Evolutionary conservation across 768 basidiomycete species (phyloP).

Genomic region (Psilocybe azurescens): DNA sequence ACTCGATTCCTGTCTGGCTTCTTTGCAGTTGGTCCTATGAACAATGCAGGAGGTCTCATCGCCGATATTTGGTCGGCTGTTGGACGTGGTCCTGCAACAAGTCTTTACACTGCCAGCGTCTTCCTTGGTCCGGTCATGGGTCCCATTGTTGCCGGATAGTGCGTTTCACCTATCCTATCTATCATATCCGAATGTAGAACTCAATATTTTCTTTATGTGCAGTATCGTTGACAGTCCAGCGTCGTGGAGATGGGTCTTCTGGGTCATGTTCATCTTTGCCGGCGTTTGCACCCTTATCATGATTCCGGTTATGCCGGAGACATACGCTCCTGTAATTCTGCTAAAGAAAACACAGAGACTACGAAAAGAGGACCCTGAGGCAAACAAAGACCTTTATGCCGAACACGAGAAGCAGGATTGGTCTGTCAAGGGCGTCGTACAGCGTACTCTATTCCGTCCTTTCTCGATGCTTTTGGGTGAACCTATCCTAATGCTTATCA

Average conservation of each 20-base stretch:
- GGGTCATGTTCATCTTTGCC: conserved; percentile 72
- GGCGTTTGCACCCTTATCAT: conserved; percentile 51
- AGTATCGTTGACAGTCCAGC: conserved; percentile 54
- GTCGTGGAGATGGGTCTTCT: conserved; percentile 73
- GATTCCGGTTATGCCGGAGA: conserved; percentile 62
- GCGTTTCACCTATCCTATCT: conserved; percentile 25
- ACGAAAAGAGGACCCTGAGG: conserved; percentile 53
- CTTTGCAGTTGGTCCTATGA: conserved; percentile 64
- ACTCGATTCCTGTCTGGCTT: conserved; percentile 68
- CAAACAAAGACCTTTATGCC: conserved; percentile 50
- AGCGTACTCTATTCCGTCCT: conserved; percentile 63
- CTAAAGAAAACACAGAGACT: conserved; percentile 52
- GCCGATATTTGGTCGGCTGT: conserved; percentile 63
- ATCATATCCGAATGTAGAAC: not conserved
- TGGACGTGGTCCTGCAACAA: conserved; percentile 58
- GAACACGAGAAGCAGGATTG: conserved; percentile 66
- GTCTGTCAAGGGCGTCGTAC: conserved; percentile 52
- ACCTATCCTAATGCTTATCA: conserved; percentile 66
- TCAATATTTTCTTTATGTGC: not conserved
- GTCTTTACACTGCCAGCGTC: conserved; percentile 62
- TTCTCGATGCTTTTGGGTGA: conserved; percentile 67
- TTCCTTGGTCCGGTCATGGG: conserved; percentile 70
- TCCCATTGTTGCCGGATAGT: conserved; percentile 68
- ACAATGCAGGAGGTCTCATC: conserved; percentile 61
- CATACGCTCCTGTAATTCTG: conserved; percentile 68